Evolutionary conservation across 2,329 filamentous ascomycete genomes (phyloP).

Genomic region (Microdochium trichocladiopsis): DNA sequence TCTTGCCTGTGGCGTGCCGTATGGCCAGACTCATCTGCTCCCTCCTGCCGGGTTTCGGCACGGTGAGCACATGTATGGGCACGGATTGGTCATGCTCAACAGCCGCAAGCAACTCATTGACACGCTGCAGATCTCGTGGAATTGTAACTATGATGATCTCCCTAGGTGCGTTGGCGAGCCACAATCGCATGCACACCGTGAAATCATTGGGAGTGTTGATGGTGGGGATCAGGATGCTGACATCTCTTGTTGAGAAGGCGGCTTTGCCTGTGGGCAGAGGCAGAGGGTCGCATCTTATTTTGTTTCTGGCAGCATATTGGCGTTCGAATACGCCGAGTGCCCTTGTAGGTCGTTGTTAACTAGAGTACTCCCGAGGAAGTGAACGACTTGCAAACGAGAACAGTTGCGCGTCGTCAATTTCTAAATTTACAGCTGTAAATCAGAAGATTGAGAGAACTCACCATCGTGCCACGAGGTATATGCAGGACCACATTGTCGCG

Average conservation of each 20-base stretch:
- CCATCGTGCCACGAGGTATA: too few species aligned
- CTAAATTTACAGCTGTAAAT: too few species aligned
- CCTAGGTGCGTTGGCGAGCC: slow-evolving; percentile 12
- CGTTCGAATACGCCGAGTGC: not conserved
- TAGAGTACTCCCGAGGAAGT: too few species aligned
- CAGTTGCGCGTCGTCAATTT: too few species aligned
- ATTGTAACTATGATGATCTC: slow-evolving; percentile 21
- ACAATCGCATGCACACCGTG: slow-evolving; percentile 9
- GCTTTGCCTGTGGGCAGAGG: slow-evolving; percentile 1
- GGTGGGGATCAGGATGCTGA: slow-evolving; percentile 19
- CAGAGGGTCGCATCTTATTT: not conserved
- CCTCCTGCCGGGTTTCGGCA: slow-evolving; percentile 15
- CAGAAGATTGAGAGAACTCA: too few species aligned
- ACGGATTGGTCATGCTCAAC: slow-evolving; percentile 1
- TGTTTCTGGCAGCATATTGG: not conserved
- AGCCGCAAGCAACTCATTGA: not conserved
- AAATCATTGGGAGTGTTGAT: slow-evolving; percentile 13
- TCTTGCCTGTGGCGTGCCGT: slow-evolving; percentile 8
- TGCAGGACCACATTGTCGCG: too few species aligned
- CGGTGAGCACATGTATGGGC: slow-evolving; percentile 8
- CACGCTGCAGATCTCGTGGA: not conserved
- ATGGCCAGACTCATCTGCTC: slow-evolving; percentile 15
- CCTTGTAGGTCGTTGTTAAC: too few species aligned
- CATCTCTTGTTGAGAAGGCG: slow-evolving; percentile 6
- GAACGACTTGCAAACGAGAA: too few species aligned